Conservation (phyloP, 148 eudicot genomes). For the Chenopodium suecicum region DNA sequence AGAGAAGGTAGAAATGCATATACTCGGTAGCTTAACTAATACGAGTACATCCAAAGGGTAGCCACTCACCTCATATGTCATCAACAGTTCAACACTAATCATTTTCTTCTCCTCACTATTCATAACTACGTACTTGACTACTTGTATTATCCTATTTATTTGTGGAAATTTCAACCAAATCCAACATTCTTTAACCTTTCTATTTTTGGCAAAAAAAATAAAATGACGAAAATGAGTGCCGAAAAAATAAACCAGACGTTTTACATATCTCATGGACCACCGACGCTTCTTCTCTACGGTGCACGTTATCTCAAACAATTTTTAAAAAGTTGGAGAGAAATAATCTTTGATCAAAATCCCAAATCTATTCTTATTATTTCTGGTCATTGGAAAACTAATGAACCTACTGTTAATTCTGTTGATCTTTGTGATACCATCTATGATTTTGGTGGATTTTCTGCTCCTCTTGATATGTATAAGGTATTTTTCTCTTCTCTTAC, state of each 20-base stretch:
- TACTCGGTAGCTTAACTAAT: no score
- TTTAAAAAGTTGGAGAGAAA: conserved; percentile 43
- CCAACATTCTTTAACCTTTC: no score
- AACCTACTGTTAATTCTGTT: conserved; percentile 54
- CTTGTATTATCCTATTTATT: no score
- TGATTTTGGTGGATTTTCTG: conserved; percentile 72
- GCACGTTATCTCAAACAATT: conserved; percentile 58
- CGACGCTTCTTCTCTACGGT: conserved; percentile 61
- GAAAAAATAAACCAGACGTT: conserved; percentile 36
- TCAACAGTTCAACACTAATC: no score
- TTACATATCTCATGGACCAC: conserved; percentile 73
- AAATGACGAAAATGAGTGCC: background rate
- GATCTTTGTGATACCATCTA: conserved; percentile 54
- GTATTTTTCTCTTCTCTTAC: conserved; percentile 17
- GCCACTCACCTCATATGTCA: no score
- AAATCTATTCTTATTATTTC: conserved; percentile 56
- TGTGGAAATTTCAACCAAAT: background rate
- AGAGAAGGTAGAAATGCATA: no score
- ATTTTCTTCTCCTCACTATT: background rate
- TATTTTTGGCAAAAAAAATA: background rate
- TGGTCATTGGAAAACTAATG: conserved; percentile 73
- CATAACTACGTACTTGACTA: no score
- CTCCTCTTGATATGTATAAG: conserved; percentile 51
- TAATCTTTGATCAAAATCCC: conserved; percentile 37
- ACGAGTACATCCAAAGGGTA: no score